Evolutionary conservation across 345 rosid species (phyloP).

Genomic region (Rhodamnia argentea): DNA sequence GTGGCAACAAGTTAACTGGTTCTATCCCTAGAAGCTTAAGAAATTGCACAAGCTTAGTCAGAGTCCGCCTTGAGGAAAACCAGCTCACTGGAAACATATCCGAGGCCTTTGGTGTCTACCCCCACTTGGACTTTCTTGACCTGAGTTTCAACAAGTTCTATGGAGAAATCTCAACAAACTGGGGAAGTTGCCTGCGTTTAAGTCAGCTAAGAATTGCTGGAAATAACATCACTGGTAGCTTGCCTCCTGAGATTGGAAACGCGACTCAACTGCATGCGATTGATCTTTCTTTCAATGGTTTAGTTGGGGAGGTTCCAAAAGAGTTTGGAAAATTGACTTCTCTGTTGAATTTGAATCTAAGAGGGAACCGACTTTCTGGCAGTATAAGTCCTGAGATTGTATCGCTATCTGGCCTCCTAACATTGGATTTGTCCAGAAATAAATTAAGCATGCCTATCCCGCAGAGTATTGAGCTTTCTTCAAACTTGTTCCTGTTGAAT

Average conservation of each 20-base stretch:
- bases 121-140: slow-evolving; percentile 7
- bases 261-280: not conserved
- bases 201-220: not conserved
- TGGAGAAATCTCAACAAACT: slow-evolving; percentile 17
- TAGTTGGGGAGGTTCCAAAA: not conserved
- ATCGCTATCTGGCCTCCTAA: not conserved
- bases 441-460: not conserved
- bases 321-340: not conserved
- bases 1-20: slow-evolving; percentile 15
- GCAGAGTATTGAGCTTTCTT: not conserved
- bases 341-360: not conserved
- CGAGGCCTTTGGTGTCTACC: slow-evolving; percentile 9
- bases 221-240: slow-evolving; percentile 15
- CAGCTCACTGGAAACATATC: slow-evolving; percentile 9
- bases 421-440: slow-evolving; percentile 20
- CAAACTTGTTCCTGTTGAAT: slow-evolving; percentile 8
- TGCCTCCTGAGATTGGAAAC: slow-evolving; percentile 20
- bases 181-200: slow-evolving; percentile 10
- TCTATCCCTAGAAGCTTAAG: slow-evolving; percentile 7
- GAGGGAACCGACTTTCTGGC: not conserved
- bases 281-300: not conserved
- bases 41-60: slow-evolving; percentile 17
- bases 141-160: slow-evolving; percentile 16
- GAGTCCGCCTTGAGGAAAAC: slow-evolving; percentile 10
- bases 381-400: slow-evolving; percentile 15